Percentiles rank a stretch among this genome's conserved stretches.
These are phyloP conservation scores for Penium margaritaceum DNA, from an alignment of 139 green algal species.

Conservation along the genomic window DNA sequence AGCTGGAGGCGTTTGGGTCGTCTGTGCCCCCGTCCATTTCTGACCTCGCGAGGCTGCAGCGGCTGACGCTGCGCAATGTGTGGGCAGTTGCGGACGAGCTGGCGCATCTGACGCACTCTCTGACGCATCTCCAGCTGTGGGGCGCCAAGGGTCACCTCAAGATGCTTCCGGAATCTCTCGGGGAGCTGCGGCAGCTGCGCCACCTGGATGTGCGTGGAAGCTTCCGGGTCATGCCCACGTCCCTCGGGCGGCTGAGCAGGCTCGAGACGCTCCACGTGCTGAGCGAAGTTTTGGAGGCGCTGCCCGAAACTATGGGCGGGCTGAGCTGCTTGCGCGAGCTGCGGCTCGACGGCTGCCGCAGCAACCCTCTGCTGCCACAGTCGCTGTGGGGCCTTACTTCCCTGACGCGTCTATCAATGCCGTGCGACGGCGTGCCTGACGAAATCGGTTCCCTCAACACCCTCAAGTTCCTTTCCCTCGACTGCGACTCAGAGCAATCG, in stretches of 20 bases:
- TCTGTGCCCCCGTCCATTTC: constrained; percentile 10
- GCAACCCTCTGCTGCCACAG: constrained; percentile 5
- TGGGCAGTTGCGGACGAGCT: neutral
- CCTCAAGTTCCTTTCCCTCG: neutral
- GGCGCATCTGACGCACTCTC: neutral
- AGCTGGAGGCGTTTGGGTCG: neutral
- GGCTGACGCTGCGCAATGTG: constrained; percentile 15
- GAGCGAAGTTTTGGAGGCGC: constrained; percentile 1
- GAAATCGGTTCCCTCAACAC: constrained; percentile 1
- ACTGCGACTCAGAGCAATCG: constrained; percentile 8
- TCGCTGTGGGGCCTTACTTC: constrained; percentile 6
- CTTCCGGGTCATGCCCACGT: constrained; percentile 1
- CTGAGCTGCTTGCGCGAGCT: constrained; percentile 1
- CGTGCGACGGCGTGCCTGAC: constrained; percentile 13
- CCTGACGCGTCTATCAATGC: constrained; percentile 8
- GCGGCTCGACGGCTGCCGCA: constrained; percentile 10
- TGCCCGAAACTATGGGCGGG: neutral
- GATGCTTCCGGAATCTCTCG: constrained; percentile 1
- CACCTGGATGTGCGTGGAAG: constrained; percentile 10
- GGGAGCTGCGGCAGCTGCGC: neutral
- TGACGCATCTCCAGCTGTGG: constrained; percentile 9
- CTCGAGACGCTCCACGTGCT: neutral
- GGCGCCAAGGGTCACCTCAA: constrained; percentile 1
- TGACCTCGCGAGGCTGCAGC: neutral
- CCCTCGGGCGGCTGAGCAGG: constrained; percentile 1